A percentile compares a stretch with the other conserved stretches of the same genome.
Evolutionary conservation across 2,329 filamentous ascomycete genomes (phyloP).

Genomic region (Sclerotiophoma versabilis): DNA sequence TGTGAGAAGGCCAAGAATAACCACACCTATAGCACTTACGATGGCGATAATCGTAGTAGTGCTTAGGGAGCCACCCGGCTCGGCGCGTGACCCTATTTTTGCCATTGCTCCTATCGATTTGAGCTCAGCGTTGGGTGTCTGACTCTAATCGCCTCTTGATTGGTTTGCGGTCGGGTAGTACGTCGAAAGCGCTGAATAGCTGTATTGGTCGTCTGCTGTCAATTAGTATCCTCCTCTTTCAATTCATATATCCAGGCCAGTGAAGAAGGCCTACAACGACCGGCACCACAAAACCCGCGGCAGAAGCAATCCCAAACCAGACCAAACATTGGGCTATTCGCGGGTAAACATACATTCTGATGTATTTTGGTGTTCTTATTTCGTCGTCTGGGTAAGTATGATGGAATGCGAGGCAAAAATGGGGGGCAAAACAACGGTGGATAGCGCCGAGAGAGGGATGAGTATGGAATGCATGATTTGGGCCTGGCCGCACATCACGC

Average conservation of each 20-base stretch:
- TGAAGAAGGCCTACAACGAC: constrained; percentile 20
- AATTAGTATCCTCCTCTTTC: constrained; percentile 29
- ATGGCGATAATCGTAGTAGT: constrained; percentile 34
- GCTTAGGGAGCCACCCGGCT: constrained; percentile 27
- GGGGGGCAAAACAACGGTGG: constrained; percentile 36
- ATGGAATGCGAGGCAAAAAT: constrained; percentile 48
- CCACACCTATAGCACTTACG: constrained; percentile 33
- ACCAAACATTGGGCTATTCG: constrained; percentile 16
- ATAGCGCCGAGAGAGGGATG: constrained; percentile 32
- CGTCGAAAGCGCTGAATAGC: not conserved
- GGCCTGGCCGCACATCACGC: constrained; percentile 17
- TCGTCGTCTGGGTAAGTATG: constrained; percentile 44
- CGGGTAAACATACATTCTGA: constrained; percentile 43
- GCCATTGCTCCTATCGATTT: constrained; percentile 13
- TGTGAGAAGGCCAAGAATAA: constrained; percentile 34
- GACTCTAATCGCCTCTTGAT: not conserved
- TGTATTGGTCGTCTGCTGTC: constrained; percentile 4
- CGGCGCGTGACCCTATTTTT: constrained; percentile 14
- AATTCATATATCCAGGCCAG: constrained; percentile 1
- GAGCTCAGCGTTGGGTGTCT: not conserved
- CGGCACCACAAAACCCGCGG: constrained; percentile 26
- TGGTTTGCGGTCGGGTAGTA: not conserved
- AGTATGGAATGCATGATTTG: constrained; percentile 32
- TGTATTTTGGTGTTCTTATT: constrained; percentile 36
- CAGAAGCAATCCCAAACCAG: constrained; percentile 25